Evolutionary conservation across 2,329 filamentous ascomycete genomes (phyloP).

Genomic region (Stagonosporopsis tanaceti): DNA sequence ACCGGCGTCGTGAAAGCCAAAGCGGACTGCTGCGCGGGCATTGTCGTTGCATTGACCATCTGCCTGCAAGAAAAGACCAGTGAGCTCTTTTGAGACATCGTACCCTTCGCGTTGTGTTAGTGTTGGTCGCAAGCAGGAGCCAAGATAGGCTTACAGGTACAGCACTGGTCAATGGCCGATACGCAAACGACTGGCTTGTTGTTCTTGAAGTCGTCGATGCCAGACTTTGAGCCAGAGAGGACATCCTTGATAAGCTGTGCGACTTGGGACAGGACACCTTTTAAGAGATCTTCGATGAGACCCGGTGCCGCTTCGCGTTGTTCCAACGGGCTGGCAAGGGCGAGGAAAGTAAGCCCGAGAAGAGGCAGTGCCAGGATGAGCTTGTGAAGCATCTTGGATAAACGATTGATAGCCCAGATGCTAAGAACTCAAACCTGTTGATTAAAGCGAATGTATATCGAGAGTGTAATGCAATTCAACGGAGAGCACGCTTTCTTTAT

Average conservation of each 20-base stretch:
- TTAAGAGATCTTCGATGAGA: conserved; percentile 37
- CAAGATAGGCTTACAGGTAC: conserved; percentile 34
- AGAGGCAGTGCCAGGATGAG: conserved; percentile 26
- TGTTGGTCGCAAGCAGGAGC: not conserved
- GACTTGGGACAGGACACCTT: conserved; percentile 26
- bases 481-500: not conserved
- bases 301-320: conserved; percentile 30
- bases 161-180: conserved; percentile 38
- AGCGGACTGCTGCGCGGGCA: conserved; percentile 45
- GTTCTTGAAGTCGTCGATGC: conserved; percentile 30
- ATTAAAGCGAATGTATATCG: too few relatives aligned
- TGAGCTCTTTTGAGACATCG: conserved; percentile 44
- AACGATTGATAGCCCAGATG: not conserved
- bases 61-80: conserved; percentile 30
- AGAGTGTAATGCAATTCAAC: not conserved
- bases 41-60: conserved; percentile 45
- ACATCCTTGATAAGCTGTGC: conserved; percentile 40
- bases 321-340: conserved; percentile 33
- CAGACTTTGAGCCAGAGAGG: conserved; percentile 37
- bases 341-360: conserved; percentile 25
- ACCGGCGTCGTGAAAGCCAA: conserved; percentile 49
- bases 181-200: conserved; percentile 34
- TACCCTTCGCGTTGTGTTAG: conserved; percentile 27
- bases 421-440: not conserved
- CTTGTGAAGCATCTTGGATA: conserved; percentile 28